These are phyloP conservation scores for Magnolia sinica DNA, from an alignment of 164 flowering plant species.

Conservation along the genomic window DNA sequence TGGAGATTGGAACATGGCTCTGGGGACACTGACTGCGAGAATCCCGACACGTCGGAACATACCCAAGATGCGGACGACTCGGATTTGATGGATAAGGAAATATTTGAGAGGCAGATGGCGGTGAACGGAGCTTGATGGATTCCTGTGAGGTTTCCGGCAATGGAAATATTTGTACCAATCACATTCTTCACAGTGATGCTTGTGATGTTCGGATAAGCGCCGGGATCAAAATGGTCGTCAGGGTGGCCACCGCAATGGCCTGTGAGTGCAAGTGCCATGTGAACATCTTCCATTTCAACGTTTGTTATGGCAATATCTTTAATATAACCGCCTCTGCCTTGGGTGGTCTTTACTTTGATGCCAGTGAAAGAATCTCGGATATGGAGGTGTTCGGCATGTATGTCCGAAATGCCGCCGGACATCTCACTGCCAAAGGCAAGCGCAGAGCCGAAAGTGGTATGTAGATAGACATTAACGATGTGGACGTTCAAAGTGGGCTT, in stretches of 20 bases:
- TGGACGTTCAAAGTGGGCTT: slow-evolving; percentile 49
- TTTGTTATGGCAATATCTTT: slow-evolving; percentile 40
- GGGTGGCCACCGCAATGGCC: slow-evolving; percentile 52
- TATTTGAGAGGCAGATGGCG: slow-evolving; percentile 51
- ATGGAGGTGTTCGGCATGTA: slow-evolving; percentile 37
- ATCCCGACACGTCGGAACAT: slow-evolving; percentile 57
- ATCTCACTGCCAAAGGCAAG: slow-evolving; percentile 70
- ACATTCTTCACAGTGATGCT: slow-evolving; percentile 46
- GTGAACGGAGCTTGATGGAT: slow-evolving; percentile 57
- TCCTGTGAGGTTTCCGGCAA: slow-evolving; percentile 57
- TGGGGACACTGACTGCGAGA: slow-evolving; percentile 39
- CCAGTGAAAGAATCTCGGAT: slow-evolving; percentile 42
- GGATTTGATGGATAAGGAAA: slow-evolving; percentile 36
- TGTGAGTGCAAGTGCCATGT: slow-evolving; percentile 36
- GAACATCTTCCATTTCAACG: slow-evolving; percentile 38
- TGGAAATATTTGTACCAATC: slow-evolving; percentile 41
- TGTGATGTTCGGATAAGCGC: slow-evolving; percentile 45
- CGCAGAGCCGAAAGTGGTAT: slow-evolving; percentile 46
- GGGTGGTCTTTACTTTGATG: slow-evolving; percentile 42
- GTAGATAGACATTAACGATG: slow-evolving; percentile 37
- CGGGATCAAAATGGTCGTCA: slow-evolving; percentile 53
- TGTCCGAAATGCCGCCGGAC: slow-evolving; percentile 71
- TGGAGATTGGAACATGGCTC: slow-evolving; percentile 41
- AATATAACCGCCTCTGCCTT: slow-evolving; percentile 63
- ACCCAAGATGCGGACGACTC: slow-evolving; percentile 45